Base-by-base conservation (phyloP, 345 rosid species). In the Combretum micranthum region DNA sequence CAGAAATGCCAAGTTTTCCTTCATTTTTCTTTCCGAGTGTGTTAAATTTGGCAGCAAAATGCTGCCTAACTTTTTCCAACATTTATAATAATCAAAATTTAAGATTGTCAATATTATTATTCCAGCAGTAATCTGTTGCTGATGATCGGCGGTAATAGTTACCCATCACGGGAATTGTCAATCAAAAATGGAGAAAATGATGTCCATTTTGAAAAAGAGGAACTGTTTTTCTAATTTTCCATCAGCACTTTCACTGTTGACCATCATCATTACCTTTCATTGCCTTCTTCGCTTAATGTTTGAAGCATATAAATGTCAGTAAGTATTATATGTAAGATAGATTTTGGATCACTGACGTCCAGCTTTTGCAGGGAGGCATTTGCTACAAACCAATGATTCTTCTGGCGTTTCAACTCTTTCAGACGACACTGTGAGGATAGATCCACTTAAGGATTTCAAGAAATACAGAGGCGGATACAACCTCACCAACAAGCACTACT, bases 381-480 rank as follows among this genome's bases (percentile, higher is more conserved):
- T 71, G 55, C 52, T 61, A 46, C 67, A 63, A 49, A 50, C 47
- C 37, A 51, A 56, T 55, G 63, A 71, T 62, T 64, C 22, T 1
- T 51, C 79, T n/a, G 64, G 59, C 9, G 14, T 64, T 19, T 3
- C 44, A 13, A 46, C 19, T 15, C 64, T 57, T 15, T 18, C 53
- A 16, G 85, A 77, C 44, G 71, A 65, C 37, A 83, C 88, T 1
- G 79, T 67, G 39, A 76, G 92, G 52, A 74, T 72, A 19, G 92
- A 85, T 55, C 92, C 88, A 9, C 61, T 85, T 0, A 72, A 80
- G 46, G 44, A 48, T 44, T 57, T 82, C 23, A 76, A 76, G 22
- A 76, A 85, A 56, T 82, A 82, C 47, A 80, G 77, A 67, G 92
- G 92, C 61, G 92, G 92, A 19, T 85, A 52, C 61, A 76, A 85